Percentiles rank a stretch among this genome's conserved stretches.
Conservation (phyloP, 164 flowering plant species). For the Dillenia suffruticosa region DNA sequence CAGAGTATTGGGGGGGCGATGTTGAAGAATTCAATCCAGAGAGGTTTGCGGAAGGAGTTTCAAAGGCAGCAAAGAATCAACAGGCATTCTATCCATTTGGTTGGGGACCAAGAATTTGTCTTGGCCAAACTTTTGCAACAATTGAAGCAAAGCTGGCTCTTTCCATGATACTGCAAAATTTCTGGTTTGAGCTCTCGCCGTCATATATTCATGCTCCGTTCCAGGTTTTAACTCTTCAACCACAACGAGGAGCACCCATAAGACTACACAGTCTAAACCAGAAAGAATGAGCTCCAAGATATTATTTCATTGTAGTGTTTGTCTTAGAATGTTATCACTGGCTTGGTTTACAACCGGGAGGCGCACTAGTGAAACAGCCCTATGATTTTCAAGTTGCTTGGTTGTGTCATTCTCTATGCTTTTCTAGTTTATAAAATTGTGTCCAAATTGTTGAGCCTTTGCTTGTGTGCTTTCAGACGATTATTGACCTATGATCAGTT, state of each 20-base stretch:
- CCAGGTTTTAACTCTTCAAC: conserved; percentile 10
- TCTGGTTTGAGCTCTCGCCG: conserved; percentile 10
- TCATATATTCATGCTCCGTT: conserved; percentile 6
- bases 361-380: no score
- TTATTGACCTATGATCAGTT: no score
- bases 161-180: conserved; percentile 13
- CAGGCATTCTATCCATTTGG: conserved; percentile 9
- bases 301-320: no score
- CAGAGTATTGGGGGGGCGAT: conserved; percentile 10
- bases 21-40: conserved; percentile 14
- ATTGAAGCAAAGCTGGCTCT: conserved; percentile 13
- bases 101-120: conserved; percentile 13
- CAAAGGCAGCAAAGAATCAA: conserved; percentile 3
- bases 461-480: no score
- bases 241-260: conserved; percentile 11
- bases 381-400: no score
- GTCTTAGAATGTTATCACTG: no score
- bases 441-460: no score
- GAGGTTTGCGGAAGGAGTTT: conserved; percentile 10
- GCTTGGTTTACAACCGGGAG: no score
- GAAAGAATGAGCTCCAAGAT: no score
- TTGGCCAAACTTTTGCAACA: conserved; percentile 13
- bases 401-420: no score
- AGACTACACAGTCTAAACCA: not conserved
- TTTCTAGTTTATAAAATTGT: no score